Percentiles rank a stretch among this genome's conserved stretches.
Evolutionary conservation across 2,329 filamentous ascomycete species (phyloP).

Genomic region (Fulvia fulva): DNA sequence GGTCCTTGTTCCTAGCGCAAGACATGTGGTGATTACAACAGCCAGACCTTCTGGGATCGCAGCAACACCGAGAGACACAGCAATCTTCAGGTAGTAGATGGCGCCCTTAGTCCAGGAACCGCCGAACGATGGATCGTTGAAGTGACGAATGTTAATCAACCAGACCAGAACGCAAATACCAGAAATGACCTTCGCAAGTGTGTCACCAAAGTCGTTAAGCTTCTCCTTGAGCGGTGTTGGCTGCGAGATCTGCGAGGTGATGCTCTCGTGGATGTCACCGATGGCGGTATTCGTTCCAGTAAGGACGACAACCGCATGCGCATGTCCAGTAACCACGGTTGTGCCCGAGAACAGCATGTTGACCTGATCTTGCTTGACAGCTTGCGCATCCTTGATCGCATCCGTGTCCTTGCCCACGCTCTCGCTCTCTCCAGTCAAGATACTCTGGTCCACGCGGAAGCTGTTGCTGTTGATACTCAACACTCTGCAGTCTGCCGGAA

Average conservation of each 20-base stretch:
- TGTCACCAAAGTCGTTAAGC: slow-evolving; percentile 95
- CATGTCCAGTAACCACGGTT: slow-evolving; percentile 90
- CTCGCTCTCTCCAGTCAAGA: slow-evolving; percentile 95
- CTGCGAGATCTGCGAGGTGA: slow-evolving; percentile 94
- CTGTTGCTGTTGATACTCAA: slow-evolving; percentile 92
- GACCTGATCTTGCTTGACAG: slow-evolving; percentile 93
- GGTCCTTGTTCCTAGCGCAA: slow-evolving; percentile 92
- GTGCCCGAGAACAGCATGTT: slow-evolving; percentile 99
- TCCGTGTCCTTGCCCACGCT: slow-evolving; percentile 81
- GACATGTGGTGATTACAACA: slow-evolving; percentile 97
- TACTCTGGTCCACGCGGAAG: slow-evolving; percentile 94
- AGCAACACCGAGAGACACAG: slow-evolving; percentile 93
- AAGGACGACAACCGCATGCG: slow-evolving; percentile 82
- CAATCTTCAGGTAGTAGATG: slow-evolving; percentile 99
- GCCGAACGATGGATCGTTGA: slow-evolving; percentile 89
- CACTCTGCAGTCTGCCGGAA: slow-evolving; percentile 90
- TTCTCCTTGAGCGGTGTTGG: slow-evolving; percentile 98
- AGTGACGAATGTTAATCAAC: slow-evolving; percentile 97
- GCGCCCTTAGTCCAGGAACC: slow-evolving; percentile 86
- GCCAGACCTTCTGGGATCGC: slow-evolving; percentile 96
- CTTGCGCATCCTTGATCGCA: slow-evolving; percentile 69
- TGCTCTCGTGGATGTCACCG: slow-evolving; percentile 98
- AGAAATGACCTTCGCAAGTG: slow-evolving; percentile 94
- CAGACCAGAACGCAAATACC: slow-evolving; percentile 94
- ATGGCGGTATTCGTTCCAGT: slow-evolving; percentile 91